Percentiles rank a stretch among this genome's conserved stretches.
These are phyloP conservation scores for Digitaria exilis DNA, from an alignment of 202 grass and related monocot species.

Conservation along the genomic window DNA sequence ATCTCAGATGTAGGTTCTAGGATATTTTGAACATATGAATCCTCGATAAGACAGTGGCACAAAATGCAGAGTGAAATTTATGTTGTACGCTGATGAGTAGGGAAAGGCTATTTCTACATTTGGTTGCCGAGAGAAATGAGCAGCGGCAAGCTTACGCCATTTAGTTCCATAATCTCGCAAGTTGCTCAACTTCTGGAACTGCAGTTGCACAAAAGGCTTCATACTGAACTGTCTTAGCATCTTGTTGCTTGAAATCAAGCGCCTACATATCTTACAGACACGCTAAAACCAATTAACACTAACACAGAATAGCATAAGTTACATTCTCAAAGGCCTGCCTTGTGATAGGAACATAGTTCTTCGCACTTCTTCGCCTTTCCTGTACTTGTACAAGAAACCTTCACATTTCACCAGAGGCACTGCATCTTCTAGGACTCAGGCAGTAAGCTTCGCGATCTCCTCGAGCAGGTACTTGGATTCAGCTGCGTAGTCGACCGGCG, in stretches of 20 bases:
- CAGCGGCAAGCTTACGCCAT: not conserved
- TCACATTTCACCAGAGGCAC: constrained; percentile 37
- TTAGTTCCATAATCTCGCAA: too few species aligned
- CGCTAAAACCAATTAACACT: not conserved
- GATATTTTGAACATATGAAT: not conserved
- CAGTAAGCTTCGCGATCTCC: constrained; percentile 73
- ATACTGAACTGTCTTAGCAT: not conserved
- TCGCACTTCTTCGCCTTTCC: constrained; percentile 61
- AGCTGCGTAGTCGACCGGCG: constrained; percentile 57
- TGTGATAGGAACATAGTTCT: constrained; percentile 15
- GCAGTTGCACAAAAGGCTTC: not conserved
- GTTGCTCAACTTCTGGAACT: too few species aligned
- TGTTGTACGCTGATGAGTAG: not conserved
- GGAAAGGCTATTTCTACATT: not conserved
- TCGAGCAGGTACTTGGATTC: constrained; percentile 83
- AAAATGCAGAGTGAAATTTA: not conserved
- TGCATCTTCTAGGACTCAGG: constrained; percentile 37
- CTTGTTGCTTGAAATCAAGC: not conserved
- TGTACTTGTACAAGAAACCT: constrained; percentile 79
- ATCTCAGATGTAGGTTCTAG: not conserved
- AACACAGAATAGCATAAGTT: constrained; percentile 14
- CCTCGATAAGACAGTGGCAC: not conserved
- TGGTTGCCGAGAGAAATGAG: not conserved
- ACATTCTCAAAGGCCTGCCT: not conserved
- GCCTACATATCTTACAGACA: constrained; percentile 38